Base-by-base conservation (phyloP, 2,329 filamentous ascomycete genomes). In the Hymenoscyphus albidus region DNA sequence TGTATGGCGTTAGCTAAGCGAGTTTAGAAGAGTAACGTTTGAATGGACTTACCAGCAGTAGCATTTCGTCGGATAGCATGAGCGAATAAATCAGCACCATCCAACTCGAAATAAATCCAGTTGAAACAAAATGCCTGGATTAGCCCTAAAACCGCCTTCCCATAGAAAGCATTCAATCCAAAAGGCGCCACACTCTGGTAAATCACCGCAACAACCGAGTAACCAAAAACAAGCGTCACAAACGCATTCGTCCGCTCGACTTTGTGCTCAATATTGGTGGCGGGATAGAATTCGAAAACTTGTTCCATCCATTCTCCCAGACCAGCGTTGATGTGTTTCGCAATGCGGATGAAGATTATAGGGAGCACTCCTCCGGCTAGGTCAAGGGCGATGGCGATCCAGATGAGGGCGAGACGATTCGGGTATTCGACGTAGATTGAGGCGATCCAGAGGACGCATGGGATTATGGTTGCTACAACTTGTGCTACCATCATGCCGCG, bases 101-200 rank as follows among this genome's bases (percentile, higher is more conserved):
- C 86, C 42, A 88, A 80, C 70, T 89, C 85, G 71, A 88, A 87
- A 72, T 88, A 88, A 10, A 88, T 78, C 83, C 84, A 86, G 70
- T 87, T 86, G 70, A 86, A 85, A 59, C 80, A 76, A 71, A 85
- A 87, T 0, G 83, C 83, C 69, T 86, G 84, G 2, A 84, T 76
- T 0, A 87, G 75, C 0, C 84, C 84, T 13, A 88, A 74, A 10
- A 86, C 78, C 1, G 85, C 85, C 73, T 89, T 89, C 6, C 86
- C 87, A 58, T 87, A 82, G 73, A 88, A 83, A 14, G 81, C 81
- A 68, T 85, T 84, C 12, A 87, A 76, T 4, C 84, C 83, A 67
- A 82, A 79, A 1, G 69, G 73, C 1, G 78, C 79, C 10, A 78
- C 78, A 66, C 81, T 86, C 70, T 88, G 85, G 71, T 85, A 88